Evolutionary conservation across 495 filamentous ascomycete species (phyloP).

Genomic region (Podospora conica): DNA sequence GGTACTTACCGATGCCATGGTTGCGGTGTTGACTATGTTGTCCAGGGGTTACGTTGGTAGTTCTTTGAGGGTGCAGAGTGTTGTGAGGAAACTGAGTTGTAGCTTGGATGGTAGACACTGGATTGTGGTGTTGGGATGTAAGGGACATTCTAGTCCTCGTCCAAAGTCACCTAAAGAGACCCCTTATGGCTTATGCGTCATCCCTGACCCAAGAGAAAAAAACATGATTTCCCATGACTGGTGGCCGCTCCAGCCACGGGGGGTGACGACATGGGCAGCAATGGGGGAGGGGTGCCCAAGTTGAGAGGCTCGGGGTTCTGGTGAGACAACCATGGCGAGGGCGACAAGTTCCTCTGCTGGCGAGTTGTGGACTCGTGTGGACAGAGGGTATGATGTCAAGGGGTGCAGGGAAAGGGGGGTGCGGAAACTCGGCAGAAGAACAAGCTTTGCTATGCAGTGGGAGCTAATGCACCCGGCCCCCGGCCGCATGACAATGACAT

Average conservation of each 20-base stretch:
- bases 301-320: conserved; percentile 5
- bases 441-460: conserved; percentile 14
- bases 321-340: background rate
- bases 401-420: background rate
- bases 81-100: conserved; percentile 3
- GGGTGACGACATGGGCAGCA: conserved; percentile 25
- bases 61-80: background rate
- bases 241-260: background rate
- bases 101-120: conserved; percentile 11
- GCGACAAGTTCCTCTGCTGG: background rate
- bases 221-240: conserved; percentile 14
- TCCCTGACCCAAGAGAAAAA: conserved; percentile 2
- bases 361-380: background rate
- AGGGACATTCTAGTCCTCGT: conserved; percentile 4
- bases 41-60: background rate
- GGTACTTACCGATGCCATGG: conserved; percentile 26
- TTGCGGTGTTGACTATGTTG: background rate
- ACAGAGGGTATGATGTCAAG: conserved; percentile 19
- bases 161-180: conserved; percentile 14
- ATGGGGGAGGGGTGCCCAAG: background rate
- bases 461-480: background rate
- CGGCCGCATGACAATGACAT: conserved; percentile 16
- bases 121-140: conserved; percentile 14
- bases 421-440: conserved; percentile 5
- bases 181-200: conserved; percentile 20